Conservation (phyloP, 192 early-diverging fungal species). For the Podila epicladia region DNA sequence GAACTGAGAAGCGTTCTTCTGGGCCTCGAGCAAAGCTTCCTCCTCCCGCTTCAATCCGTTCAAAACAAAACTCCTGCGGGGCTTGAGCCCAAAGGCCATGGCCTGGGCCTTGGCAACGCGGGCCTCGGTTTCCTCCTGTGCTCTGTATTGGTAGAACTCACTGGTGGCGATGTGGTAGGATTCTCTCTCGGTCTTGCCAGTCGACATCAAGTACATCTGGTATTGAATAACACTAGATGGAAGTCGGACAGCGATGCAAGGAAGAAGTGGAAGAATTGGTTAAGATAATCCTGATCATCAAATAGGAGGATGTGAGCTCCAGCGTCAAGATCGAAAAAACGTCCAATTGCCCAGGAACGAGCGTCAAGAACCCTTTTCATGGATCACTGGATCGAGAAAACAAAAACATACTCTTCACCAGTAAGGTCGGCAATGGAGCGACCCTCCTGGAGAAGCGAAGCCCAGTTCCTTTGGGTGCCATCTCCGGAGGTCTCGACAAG, state of each 20-base stretch:
- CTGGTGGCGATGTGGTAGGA: conserved; percentile 82
- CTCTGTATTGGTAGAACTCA: conserved; percentile 86
- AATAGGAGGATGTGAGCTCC: neutral
- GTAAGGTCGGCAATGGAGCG: conserved; percentile 65
- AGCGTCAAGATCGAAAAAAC: neutral
- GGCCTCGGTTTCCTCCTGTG: conserved; percentile 78
- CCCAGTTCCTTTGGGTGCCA: conserved; percentile 62
- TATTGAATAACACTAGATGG: conserved; percentile 81
- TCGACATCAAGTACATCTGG: conserved; percentile 81
- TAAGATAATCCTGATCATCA: too few species aligned
- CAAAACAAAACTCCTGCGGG: conserved; percentile 46
- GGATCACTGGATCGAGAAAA: neutral
- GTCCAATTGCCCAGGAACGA: neutral
- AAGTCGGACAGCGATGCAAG: conserved; percentile 5
- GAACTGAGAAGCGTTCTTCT: conserved; percentile 28
- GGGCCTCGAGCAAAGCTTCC: conserved; percentile 30
- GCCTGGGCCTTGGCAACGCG: conserved; percentile 71
- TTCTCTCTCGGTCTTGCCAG: conserved; percentile 71
- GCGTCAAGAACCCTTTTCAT: neutral
- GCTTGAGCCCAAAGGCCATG: conserved; percentile 51
- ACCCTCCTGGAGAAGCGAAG: conserved; percentile 59
- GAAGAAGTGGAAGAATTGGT: neutral
- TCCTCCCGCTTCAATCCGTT: conserved; percentile 51
- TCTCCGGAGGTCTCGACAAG: conserved; percentile 74
- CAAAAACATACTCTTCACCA: conserved; percentile 83